Evolutionary conservation across 1,284 basidiomycete species (phyloP), one percentile per base, ranked within the genome.

Genomic region (Ganoderma sinense): DNA sequence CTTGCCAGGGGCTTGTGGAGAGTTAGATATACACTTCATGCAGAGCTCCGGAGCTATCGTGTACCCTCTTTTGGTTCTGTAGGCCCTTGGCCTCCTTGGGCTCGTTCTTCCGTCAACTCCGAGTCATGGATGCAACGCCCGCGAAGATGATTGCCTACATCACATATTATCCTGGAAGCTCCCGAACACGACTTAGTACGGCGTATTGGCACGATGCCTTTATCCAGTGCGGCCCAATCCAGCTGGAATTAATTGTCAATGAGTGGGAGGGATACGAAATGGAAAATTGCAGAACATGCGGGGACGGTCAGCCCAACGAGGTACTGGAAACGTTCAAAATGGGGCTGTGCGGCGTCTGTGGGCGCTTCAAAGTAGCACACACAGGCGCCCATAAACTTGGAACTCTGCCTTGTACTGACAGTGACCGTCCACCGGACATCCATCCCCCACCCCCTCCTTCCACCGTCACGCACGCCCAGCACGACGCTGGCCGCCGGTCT

Each of bases 401-500:
- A 48, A 48, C 20, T 8, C 23, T 48, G 45, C 45, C 45, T n/a
- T n/a, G n/a, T n/a, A n/a, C n/a, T n/a, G n/a, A n/a, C n/a, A n/a
- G n/a, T 43, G n/a, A 61, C 23, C 59, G 16, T 61, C 56, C 23
- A 36, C n/a, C 18, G 11, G 58, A 40, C 65, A 58, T 29, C 69
- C 14, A 33, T 58, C 58, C 6, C 40, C 18, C 45, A 65, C 48
- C 45, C 48, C 45, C 29, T 39, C 58, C 23, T 39, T 26, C 62
- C 62, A 61, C 51, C 59, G 62, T 66, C 60, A 53, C 68, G 66
- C 64, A 67, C 69, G 67, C 68, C 68, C 65, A 60, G 68, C 63
- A 67, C 71, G 69, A 64, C 71, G 72, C 74, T 69, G 70, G 71
- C 16, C 74, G 70, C 70, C 71, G 71, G 63, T 68, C 65, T 69